Percentiles rank a stretch among this genome's conserved stretches.
phyloP scores from a whole-genome alignment of 2,329 filamentous ascomycete species.

The Proliferodiscus dingleyae region DNA sequence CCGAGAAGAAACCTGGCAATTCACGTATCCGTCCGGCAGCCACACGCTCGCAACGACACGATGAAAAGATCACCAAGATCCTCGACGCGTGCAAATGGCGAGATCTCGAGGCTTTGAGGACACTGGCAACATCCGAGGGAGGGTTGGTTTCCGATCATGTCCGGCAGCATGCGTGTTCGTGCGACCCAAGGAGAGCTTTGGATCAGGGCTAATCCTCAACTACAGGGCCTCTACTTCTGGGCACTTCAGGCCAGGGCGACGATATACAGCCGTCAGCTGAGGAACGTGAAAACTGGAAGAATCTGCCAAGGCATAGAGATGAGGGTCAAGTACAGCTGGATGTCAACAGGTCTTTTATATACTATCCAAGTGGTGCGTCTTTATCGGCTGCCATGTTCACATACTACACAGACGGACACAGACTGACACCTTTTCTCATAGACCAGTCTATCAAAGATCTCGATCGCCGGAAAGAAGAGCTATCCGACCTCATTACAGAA shows the following conservation, averaged over 20 bases:
- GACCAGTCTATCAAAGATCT: slow-evolving; percentile 67
- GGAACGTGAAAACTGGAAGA: slow-evolving; percentile 34
- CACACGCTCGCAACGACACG: slow-evolving; percentile 4
- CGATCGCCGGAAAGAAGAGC: slow-evolving; percentile 64
- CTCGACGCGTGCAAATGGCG: slow-evolving; percentile 54
- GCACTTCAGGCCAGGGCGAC: slow-evolving; percentile 26
- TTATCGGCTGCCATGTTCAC: slow-evolving; percentile 12
- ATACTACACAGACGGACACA: slow-evolving; percentile 22
- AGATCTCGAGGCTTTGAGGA: slow-evolving; percentile 52
- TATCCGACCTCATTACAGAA: slow-evolving; percentile 74
- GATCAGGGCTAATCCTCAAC: slow-evolving; percentile 14
- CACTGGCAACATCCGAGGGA: slow-evolving; percentile 57
- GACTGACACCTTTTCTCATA: slow-evolving; percentile 35
- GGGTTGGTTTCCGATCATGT: slow-evolving; percentile 64
- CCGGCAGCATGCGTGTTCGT: slow-evolving; percentile 74
- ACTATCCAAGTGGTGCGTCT: slow-evolving; percentile 78
- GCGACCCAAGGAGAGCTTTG: slow-evolving; percentile 7
- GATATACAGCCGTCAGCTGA: slow-evolving; percentile 21
- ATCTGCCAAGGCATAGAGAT: slow-evolving; percentile 69
- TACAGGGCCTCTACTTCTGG: slow-evolving; percentile 61
- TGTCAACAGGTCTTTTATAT: slow-evolving; percentile 93
- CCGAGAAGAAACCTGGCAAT: slow-evolving; percentile 9
- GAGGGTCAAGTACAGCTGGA: slow-evolving; percentile 90
- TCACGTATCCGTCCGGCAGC: slow-evolving; percentile 8
- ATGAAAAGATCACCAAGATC: slow-evolving; percentile 43